Conservation (phyloP, 2,329 filamentous ascomycete species). For the Trichophyton rubrum region DNA sequence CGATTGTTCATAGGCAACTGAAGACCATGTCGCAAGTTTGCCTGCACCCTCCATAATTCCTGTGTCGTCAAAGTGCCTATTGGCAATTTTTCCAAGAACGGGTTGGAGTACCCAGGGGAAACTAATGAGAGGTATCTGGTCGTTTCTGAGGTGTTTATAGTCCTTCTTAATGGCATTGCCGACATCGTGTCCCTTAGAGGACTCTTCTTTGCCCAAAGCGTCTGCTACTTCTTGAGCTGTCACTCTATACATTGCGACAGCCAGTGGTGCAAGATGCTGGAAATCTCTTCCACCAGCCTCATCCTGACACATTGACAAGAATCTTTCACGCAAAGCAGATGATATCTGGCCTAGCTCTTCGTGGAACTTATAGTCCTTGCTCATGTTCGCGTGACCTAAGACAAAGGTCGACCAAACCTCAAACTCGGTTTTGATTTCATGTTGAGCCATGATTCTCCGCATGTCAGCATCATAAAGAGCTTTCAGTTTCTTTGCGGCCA, state of each 20-base stretch:
- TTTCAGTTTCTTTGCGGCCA: slow-evolving; percentile 56
- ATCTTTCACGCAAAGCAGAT: slow-evolving; percentile 53
- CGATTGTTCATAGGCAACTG: neutral
- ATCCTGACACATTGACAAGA: slow-evolving; percentile 53
- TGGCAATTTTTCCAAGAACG: slow-evolving; percentile 58
- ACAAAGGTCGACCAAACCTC: slow-evolving; percentile 85
- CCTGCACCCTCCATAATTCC: slow-evolving; percentile 9
- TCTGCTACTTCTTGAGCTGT: slow-evolving; percentile 58
- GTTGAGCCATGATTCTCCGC: slow-evolving; percentile 69
- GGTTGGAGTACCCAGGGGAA: slow-evolving; percentile 85
- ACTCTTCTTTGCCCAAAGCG: slow-evolving; percentile 39
- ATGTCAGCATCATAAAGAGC: slow-evolving; percentile 63
- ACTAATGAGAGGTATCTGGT: slow-evolving; percentile 64
- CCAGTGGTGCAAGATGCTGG: slow-evolving; percentile 53
- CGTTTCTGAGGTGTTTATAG: slow-evolving; percentile 16
- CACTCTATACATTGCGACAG: slow-evolving; percentile 77
- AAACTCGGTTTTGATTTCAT: slow-evolving; percentile 74
- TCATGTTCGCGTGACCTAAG: slow-evolving; percentile 57
- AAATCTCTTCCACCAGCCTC: slow-evolving; percentile 50
- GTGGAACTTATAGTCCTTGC: slow-evolving; percentile 70
- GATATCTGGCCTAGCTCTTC: slow-evolving; percentile 67
- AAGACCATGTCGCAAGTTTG: slow-evolving; percentile 1
- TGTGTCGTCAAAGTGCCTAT: slow-evolving; percentile 22
- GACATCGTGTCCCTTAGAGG: slow-evolving; percentile 11
- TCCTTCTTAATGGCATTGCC: slow-evolving; percentile 9